Base-by-base conservation (phyloP, 192 early-diverging fungal species). In the Mortierella antarctica region DNA sequence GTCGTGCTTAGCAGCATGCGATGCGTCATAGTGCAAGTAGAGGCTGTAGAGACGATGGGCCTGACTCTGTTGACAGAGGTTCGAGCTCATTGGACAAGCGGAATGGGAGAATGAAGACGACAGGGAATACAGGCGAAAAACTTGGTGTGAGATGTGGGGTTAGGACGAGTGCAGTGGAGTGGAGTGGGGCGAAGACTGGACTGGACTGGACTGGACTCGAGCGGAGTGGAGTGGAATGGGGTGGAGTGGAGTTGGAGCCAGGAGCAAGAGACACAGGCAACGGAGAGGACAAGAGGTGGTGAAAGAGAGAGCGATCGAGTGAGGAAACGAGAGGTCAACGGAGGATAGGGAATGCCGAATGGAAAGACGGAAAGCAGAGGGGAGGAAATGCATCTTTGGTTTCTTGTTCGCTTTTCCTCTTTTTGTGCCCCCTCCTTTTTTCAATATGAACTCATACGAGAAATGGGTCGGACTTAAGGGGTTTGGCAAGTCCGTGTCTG, bases 11-110 rank as follows among this genome's bases (percentile, higher is more conserved):
- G 77, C 59, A 45, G 77, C 18, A 47, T 80, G 77, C 0, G 77
- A 80, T 8, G 77, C 77, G 49, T 80, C 77, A n/a, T 80, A 80
- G 42, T 71, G 70, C 70, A 80, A 49, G 70, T 80, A 80, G 20
- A 80, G 60, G 47, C 77, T 80, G 60, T 80, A 80, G 13, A 80
- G 77, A 31, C 77, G 64, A 55, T 80, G 77, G 55, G 70, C 77
- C 57, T 80, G 77, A 52, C 77, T 80, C 77, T 80, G 77, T 60
- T 80, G 77, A 58, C 62, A 72, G 52, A 80, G 77, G 65, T 80
- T 71, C 40, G 77, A 80, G 77, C 77, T 80, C 77, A 80, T 80
- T 52, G 57, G n/a, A 18, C 47, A 31, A 20, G 11, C n/a, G 61
- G 17, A 11, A 31, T 42, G 52, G 23, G 14, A 15, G 46, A 6